Evolutionary conservation across 2,329 filamentous ascomycete species (phyloP).

Genomic region (Lachnum nothofagi): DNA sequence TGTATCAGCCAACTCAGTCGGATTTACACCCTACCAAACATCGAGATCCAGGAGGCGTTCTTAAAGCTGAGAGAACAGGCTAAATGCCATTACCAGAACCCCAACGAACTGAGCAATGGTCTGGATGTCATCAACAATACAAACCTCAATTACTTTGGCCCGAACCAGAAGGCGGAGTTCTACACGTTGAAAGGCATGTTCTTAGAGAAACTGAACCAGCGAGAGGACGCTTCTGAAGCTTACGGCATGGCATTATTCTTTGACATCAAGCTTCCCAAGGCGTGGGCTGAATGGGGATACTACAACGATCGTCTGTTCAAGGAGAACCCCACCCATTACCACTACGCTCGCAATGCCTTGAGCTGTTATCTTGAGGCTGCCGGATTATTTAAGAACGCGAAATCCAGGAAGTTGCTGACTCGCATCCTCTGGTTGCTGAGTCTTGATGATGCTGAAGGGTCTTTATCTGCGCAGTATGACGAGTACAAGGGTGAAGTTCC

Average conservation of each 20-base stretch:
- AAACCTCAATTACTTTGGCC: conserved; percentile 96
- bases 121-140: conserved; percentile 99
- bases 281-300: conserved; percentile 98
- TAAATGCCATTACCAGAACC: conserved; percentile 97
- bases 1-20: conserved; percentile 95
- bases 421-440: conserved; percentile 94
- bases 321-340: conserved; percentile 75
- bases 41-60: conserved; percentile 99
- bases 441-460: conserved; percentile 81
- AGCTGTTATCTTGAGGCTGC: conserved; percentile 96
- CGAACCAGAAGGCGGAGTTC: conserved; percentile 95
- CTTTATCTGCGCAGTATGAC: conserved; percentile 80
- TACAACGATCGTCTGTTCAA: conserved; percentile 98
- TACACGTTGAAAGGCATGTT: conserved; percentile 99
- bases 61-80: conserved; percentile 97
- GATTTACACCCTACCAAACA: conserved; percentile 98
- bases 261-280: conserved; percentile 90
- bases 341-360: conserved; percentile 81
- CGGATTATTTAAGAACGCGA: conserved; percentile 93
- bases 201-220: conserved; percentile 84
- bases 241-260: conserved; percentile 95
- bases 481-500: conserved; percentile 96
- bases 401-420: conserved; percentile 88
- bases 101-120: conserved; percentile 82
- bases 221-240: conserved; percentile 85